These are phyloP conservation scores for Trifolium repens DNA, from an alignment of 306 rosid genomes.

Conservation along the genomic window DNA sequence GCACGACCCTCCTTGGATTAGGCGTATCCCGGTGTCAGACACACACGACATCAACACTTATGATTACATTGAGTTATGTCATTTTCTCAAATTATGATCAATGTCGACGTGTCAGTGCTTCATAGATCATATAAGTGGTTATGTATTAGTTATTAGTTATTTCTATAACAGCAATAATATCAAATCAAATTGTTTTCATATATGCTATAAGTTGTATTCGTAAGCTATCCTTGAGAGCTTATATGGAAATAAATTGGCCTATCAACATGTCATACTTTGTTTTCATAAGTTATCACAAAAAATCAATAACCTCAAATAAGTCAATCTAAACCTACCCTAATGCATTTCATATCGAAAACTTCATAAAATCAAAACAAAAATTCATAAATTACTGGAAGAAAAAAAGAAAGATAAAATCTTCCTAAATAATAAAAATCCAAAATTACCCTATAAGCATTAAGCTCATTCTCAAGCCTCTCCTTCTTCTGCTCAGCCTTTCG, in stretches of 20 bases:
- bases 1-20: no score
- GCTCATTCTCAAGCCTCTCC: slow-evolving; percentile 96
- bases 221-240: background rate
- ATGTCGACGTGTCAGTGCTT: no score
- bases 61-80: no score
- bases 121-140: background rate
- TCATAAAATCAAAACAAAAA: background rate
- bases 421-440: slow-evolving; percentile 1
- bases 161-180: background rate
- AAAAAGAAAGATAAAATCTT: background rate
- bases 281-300: background rate
- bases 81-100: no score
- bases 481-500: slow-evolving; percentile 87
- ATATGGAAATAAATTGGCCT: background rate
- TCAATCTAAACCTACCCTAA: background rate
- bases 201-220: background rate
- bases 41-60: no score
- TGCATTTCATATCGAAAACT: background rate
- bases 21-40: no score
- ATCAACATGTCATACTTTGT: background rate
- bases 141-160: background rate
- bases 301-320: background rate
- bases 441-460: slow-evolving; percentile 88
- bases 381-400: background rate
- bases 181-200: background rate